Percentiles rank a stretch among this genome's conserved stretches.
Evolutionary conservation across 208 protist species (phyloP).

Genomic region (Sergeia podlipaevii): DNA sequence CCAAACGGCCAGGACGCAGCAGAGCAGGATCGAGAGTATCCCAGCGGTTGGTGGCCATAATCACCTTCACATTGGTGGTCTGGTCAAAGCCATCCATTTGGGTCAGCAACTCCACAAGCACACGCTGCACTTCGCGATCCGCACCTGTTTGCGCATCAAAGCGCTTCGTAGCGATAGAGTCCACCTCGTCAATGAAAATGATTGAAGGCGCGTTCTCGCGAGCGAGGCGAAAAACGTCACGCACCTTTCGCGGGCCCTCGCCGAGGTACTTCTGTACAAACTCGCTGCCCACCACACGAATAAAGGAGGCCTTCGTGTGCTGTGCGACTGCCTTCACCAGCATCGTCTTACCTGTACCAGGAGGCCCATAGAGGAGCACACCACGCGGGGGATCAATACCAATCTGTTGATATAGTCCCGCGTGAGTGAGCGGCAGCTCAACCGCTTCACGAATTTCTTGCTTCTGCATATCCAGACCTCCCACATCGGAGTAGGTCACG

Average conservation of each 20-base stretch:
- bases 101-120: constrained; percentile 99
- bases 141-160: constrained; percentile 99
- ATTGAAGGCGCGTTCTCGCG: constrained; percentile 99
- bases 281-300: constrained; percentile 99
- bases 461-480: constrained; percentile 99
- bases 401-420: constrained; percentile 99
- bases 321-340: constrained; percentile 99
- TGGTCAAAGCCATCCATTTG: constrained; percentile 99
- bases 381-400: constrained; percentile 99
- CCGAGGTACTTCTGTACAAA: constrained; percentile 99
- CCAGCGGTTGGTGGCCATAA: constrained; percentile 99
- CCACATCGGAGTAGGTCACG: constrained; percentile 97
- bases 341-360: constrained; percentile 99
- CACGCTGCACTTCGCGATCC: constrained; percentile 99
- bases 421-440: constrained; percentile 99
- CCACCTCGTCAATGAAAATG: constrained; percentile 99
- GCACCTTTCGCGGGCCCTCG: constrained; percentile 99
- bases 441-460: constrained; percentile 99
- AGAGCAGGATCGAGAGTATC: constrained; percentile 99
- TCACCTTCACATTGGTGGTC: constrained; percentile 98
- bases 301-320: constrained; percentile 98
- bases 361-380: constrained; percentile 98
- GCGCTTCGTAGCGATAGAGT: constrained; percentile 99
- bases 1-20: constrained; percentile 96
- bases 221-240: constrained; percentile 98